Percentiles rank a stretch among this genome's conserved stretches.
Evolutionary conservation across 2,329 filamentous ascomycete species (phyloP).

Genomic region (Neodidymelliopsis sp.): DNA sequence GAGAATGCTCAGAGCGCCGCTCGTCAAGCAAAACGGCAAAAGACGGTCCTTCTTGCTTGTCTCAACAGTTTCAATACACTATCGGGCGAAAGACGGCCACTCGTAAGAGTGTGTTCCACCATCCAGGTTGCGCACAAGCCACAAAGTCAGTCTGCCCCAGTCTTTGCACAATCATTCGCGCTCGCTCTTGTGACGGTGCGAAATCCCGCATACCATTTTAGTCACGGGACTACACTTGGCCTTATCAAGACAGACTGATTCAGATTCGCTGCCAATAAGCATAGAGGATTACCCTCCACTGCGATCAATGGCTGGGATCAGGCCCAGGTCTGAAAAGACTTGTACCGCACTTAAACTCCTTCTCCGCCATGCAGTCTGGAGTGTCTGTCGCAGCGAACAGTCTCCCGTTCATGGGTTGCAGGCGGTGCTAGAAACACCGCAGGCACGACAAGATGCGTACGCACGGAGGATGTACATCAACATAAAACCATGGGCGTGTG

Average conservation of each 20-base stretch:
- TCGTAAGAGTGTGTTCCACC: slow-evolving; percentile 32
- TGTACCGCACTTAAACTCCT: not conserved
- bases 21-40: slow-evolving; percentile 17
- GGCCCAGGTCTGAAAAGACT: slow-evolving; percentile 27
- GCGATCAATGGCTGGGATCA: slow-evolving; percentile 34
- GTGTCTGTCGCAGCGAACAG: not conserved
- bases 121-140: slow-evolving; percentile 41
- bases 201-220: slow-evolving; percentile 35
- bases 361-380: not conserved
- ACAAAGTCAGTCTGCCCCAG: slow-evolving; percentile 34
- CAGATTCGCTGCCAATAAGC: slow-evolving; percentile 37
- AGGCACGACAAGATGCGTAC: not conserved
- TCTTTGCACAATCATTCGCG: slow-evolving; percentile 42
- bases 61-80: slow-evolving; percentile 35
- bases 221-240: slow-evolving; percentile 42
- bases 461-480: not conserved
- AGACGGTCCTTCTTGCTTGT: slow-evolving; percentile 21
- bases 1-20: slow-evolving; percentile 7
- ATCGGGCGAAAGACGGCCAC: slow-evolving; percentile 27
- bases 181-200: slow-evolving; percentile 32
- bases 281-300: slow-evolving; percentile 15
- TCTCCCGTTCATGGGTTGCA: not conserved
- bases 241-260: slow-evolving; percentile 21
- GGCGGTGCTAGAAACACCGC: not conserved
- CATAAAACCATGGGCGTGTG: not conserved